phyloP scores from a whole-genome alignment of 2,329 filamentous ascomycete species.

The Nemania diffusa region DNA sequence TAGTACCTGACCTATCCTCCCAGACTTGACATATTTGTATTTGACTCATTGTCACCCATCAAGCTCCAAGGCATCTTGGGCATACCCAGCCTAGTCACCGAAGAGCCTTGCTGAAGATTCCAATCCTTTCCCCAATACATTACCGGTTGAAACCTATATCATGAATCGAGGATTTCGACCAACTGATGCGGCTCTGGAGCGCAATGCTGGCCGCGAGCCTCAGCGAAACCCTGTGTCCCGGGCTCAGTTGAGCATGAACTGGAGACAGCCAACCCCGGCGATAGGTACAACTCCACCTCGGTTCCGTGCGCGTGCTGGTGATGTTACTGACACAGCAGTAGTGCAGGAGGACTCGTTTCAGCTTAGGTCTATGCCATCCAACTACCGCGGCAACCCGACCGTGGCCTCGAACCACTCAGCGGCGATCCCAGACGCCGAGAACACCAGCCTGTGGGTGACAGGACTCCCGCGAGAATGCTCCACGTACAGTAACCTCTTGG shows the following conservation, averaged over 20 bases:
- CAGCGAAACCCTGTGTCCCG: neutral
- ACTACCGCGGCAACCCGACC: conserved; percentile 27
- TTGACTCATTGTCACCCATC: neutral
- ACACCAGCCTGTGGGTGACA: conserved; percentile 27
- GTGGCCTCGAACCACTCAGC: conserved; percentile 21
- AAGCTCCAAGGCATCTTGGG: neutral
- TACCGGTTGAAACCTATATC: neutral
- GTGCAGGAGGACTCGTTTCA: neutral
- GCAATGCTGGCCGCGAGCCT: neutral
- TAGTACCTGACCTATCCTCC: neutral
- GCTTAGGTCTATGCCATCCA: neutral
- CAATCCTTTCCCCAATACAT: neutral
- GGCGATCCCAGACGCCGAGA: conserved; percentile 18
- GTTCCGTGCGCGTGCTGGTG: neutral
- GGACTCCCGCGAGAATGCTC: neutral
- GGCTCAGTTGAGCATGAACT: conserved; percentile 1
- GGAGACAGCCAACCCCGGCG: neutral
- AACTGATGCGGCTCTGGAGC: neutral
- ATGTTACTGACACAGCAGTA: too few species aligned
- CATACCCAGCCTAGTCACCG: neutral
- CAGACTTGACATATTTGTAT: neutral
- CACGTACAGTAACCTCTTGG: conserved; percentile 16
- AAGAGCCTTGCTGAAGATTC: neutral
- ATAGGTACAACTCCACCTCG: neutral
- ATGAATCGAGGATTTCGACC: conserved; percentile 8